Conservation (phyloP, 2,329 filamentous ascomycete genomes). For the Trichoderma pleuroti region DNA sequence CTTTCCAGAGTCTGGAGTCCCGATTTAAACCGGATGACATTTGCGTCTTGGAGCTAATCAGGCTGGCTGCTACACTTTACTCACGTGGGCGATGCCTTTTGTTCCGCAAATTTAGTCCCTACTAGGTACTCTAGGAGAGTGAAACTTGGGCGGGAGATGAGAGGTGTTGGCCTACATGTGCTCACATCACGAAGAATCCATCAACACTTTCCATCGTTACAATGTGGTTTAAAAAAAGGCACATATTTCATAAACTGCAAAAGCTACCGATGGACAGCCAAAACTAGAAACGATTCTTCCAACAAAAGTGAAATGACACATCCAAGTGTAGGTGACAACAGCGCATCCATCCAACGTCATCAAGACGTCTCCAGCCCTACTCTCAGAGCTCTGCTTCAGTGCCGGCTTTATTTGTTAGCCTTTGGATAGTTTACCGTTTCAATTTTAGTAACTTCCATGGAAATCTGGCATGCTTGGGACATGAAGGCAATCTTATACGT, state of each 20-base stretch:
- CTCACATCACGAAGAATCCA: neutral
- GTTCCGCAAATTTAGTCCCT: neutral
- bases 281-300: too few relatives aligned
- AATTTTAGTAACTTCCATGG: neutral
- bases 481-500: neutral
- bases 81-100: neutral
- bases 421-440: neutral
- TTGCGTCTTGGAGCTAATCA: neutral
- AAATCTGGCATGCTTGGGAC: neutral
- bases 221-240: neutral
- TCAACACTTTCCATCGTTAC: neutral
- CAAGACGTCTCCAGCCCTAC: neutral
- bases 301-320: neutral
- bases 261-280: too few relatives aligned
- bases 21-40: neutral
- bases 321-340: neutral
- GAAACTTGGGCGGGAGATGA: neutral
- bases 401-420: neutral
- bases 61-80: neutral
- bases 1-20: neutral
- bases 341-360: neutral
- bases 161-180: neutral
- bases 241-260: neutral
- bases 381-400: neutral
- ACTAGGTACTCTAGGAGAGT: neutral